These are phyloP conservation scores for Arctium lappa DNA, from an alignment of 129 eudicot species.

Conservation along the genomic window DNA sequence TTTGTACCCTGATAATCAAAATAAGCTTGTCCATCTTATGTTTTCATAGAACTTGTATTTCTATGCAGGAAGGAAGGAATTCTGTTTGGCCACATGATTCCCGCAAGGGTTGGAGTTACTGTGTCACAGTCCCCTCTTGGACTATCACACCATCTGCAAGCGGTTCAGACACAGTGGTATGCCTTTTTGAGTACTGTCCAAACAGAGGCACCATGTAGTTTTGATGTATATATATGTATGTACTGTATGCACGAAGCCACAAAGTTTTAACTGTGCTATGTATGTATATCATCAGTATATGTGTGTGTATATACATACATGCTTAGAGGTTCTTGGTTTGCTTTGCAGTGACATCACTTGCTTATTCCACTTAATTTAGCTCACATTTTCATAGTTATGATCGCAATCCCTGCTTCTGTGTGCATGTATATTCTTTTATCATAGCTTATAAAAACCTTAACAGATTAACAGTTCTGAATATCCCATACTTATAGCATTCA, in stretches of 20 bases:
- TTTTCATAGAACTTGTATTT: background rate
- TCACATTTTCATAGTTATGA: background rate
- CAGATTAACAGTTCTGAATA: too few species aligned
- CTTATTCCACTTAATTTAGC: background rate
- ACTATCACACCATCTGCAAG: conserved; percentile 39
- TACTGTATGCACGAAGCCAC: background rate
- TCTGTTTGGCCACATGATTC: conserved; percentile 83
- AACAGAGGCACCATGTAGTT: background rate
- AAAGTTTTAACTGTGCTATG: background rate
- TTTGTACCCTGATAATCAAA: background rate
- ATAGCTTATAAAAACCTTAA: too few species aligned
- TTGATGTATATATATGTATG: background rate
- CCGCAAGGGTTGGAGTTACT: conserved; percentile 80
- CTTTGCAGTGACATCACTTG: background rate
- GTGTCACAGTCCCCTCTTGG: conserved; percentile 92
- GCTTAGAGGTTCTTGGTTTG: too few species aligned
- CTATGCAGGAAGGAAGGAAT: conserved; percentile 58
- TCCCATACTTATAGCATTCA: background rate
- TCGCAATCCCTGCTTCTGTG: background rate
- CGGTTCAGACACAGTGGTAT: conserved; percentile 70
- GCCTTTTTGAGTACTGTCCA: background rate
- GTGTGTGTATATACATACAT: too few species aligned
- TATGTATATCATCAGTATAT: too few species aligned
- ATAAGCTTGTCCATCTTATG: background rate
- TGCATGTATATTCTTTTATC: background rate